Conservation (phyloP, 331 rosid genomes). For the Malus hybrid region DNA sequence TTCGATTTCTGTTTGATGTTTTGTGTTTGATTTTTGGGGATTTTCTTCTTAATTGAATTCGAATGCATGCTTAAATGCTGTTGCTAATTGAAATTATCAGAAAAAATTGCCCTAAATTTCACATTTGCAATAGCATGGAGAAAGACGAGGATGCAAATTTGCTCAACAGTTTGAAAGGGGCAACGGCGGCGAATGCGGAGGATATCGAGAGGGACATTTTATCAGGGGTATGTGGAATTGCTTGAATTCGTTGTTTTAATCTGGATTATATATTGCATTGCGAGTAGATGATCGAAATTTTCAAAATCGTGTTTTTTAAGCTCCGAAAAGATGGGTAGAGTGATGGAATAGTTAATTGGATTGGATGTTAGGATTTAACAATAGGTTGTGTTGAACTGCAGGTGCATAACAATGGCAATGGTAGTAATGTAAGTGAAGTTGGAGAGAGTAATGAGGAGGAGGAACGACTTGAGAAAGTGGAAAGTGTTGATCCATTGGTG, state of each 20-base stretch:
- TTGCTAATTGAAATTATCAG: not conserved
- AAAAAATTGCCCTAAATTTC: not conserved
- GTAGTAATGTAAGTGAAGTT: constrained; percentile 33
- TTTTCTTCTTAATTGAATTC: not conserved
- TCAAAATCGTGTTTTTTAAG: not conserved
- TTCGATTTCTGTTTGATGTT: not conserved
- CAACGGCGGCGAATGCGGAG: constrained; percentile 78
- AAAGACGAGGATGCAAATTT: constrained; percentile 74
- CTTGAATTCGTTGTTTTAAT: not conserved
- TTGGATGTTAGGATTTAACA: constrained; percentile 14
- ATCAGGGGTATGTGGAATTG: constrained; percentile 39
- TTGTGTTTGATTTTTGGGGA: not conserved
- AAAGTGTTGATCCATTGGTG: constrained; percentile 27
- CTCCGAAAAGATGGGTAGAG: not conserved
- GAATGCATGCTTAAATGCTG: not conserved
- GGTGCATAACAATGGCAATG: constrained; percentile 57
- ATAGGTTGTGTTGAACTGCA: constrained; percentile 21
- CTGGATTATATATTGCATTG: not conserved
- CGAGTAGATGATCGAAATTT: not conserved
- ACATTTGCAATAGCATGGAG: constrained; percentile 38
- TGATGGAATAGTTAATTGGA: not conserved
- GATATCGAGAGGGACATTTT: constrained; percentile 75
- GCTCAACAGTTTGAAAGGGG: constrained; percentile 56
- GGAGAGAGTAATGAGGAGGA: constrained; percentile 37
- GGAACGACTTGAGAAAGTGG: constrained; percentile 27